phyloP scores from a whole-genome alignment of 768 basidiomycete species.

The Russula ochroleuca region DNA sequence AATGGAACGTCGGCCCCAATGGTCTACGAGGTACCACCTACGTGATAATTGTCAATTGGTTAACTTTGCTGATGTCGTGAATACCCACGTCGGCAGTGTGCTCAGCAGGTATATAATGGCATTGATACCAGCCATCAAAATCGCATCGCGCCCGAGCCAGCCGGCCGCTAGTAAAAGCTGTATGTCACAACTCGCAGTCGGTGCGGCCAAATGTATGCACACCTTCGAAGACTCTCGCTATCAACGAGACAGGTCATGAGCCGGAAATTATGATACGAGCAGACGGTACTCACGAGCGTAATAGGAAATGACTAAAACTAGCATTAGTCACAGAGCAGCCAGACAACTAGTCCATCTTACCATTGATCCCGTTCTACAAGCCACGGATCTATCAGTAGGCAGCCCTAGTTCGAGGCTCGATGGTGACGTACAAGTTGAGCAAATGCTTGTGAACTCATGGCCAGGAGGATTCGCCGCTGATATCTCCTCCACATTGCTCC shows the following conservation, averaged over 20 bases:
- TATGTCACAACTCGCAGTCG: slow-evolving; percentile 16
- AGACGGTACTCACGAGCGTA: slow-evolving; percentile 71
- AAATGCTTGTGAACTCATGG: slow-evolving; percentile 94
- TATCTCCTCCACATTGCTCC: slow-evolving; percentile 81
- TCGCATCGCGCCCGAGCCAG: slow-evolving; percentile 89
- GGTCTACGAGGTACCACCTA: slow-evolving; percentile 93
- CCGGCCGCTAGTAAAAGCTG: slow-evolving; percentile 64
- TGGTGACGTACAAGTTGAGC: slow-evolving; percentile 74
- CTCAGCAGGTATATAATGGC: slow-evolving; percentile 74
- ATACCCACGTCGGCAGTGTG: slow-evolving; percentile 73
- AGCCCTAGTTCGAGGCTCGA: not conserved
- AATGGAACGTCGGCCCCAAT: slow-evolving; percentile 84
- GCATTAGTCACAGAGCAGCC: slow-evolving; percentile 6
- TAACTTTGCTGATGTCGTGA: slow-evolving; percentile 22
- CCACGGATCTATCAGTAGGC: not conserved
- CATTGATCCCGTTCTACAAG: slow-evolving; percentile 87
- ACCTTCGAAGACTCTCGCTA: slow-evolving; percentile 92
- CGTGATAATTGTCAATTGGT: slow-evolving; percentile 10
- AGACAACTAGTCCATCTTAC: slow-evolving; percentile 39
- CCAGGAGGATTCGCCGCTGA: slow-evolving; percentile 80
- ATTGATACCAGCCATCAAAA: slow-evolving; percentile 96
- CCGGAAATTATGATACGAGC: slow-evolving; percentile 9
- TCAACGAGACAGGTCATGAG: slow-evolving; percentile 10
- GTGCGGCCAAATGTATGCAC: slow-evolving; percentile 19
- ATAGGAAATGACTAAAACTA: slow-evolving; percentile 75